Percentiles rank a stretch among this genome's conserved stretches.
phyloP scores from a whole-genome alignment of 768 basidiomycete species.

The Hortiboletus campestris region DNA sequence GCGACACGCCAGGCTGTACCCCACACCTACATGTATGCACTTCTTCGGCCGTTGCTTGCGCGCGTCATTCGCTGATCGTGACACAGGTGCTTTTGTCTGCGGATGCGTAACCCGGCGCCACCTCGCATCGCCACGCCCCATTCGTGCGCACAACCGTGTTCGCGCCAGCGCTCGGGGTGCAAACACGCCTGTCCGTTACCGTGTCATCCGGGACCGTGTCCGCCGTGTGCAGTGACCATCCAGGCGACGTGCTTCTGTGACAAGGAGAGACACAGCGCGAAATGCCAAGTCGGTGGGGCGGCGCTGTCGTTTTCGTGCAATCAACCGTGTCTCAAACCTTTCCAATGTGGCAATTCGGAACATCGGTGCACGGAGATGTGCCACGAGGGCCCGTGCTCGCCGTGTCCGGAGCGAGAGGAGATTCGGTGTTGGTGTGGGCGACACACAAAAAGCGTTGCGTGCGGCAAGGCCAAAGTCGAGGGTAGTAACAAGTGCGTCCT shows the following conservation, averaged over 20 bases:
- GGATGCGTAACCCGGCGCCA: slow-evolving; percentile 68
- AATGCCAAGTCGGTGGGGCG: slow-evolving; percentile 48
- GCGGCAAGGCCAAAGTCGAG: slow-evolving; percentile 59
- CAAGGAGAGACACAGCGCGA: slow-evolving; percentile 39
- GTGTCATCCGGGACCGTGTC: slow-evolving; percentile 97
- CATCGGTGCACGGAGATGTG: slow-evolving; percentile 71
- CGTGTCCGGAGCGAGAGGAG: slow-evolving; percentile 55
- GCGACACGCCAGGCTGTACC: slow-evolving; percentile 68
- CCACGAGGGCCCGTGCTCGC: slow-evolving; percentile 72
- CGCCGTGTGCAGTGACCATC: slow-evolving; percentile 83
- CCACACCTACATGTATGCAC: slow-evolving; percentile 54
- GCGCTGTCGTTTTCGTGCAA: slow-evolving; percentile 35
- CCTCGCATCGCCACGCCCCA: slow-evolving; percentile 71
- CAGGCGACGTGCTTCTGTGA: slow-evolving; percentile 80
- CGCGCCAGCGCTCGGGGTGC: slow-evolving; percentile 58
- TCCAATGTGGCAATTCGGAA: slow-evolving; percentile 62
- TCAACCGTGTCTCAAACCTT: slow-evolving; percentile 37
- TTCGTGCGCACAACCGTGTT: slow-evolving; percentile 71
- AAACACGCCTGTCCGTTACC: slow-evolving; percentile 77
- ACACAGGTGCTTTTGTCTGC: slow-evolving; percentile 80
- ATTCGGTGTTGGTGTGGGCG: slow-evolving; percentile 82
- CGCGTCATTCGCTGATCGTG: neutral
- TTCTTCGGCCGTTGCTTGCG: neutral
- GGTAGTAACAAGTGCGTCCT: slow-evolving; percentile 33
- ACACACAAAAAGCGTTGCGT: slow-evolving; percentile 53